Evolutionary conservation across 2,329 filamentous ascomycete genomes (phyloP), one percentile per base, ranked within the genome.

Genomic region (Elsinoe necatrix): DNA sequence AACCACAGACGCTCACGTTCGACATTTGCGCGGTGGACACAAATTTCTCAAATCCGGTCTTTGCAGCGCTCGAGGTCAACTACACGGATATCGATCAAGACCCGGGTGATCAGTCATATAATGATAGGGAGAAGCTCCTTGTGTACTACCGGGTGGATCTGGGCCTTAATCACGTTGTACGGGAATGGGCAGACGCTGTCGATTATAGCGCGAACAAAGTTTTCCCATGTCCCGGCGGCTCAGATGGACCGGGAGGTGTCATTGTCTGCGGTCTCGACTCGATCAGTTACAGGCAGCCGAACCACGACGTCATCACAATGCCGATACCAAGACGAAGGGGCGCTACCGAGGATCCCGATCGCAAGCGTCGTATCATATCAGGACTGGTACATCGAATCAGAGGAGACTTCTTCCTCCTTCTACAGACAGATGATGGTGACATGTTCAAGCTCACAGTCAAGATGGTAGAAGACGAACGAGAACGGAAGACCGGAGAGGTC

Each of bases 351-450:
- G 91, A 98, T 67, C 91, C 92, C 0, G 85, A 90, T 59, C 81
- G 95, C 58, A 96, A 95, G 70, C 85, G 93, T 25, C 84, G 77
- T 29, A 93, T 98, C 58, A 84, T 92, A 1, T 82, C 88, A 2
- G 93, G 93, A 51, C 90, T 95, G n/a, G 92, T 97, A 84, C 93
- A 98, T 74, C 95, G 95, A 70, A 85, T 96, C 69, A 92, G 93
- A 65, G 90, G 65, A 41, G 90, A 91, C 1, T 98, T 98, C 74
- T 99, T 98, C 76, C 95, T 97, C 69, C 80, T 99, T 2, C 75
- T 98, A 0, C 93, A 99, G 69, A 90, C 88, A 0, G 93, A 98
- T 58, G 95, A 98, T 69, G 93, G 93, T n/a, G 95, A 98, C 70
- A 77, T 98, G 5, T 97, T 98, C 79, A 97, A 97, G 70, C 81